phyloP scores from a whole-genome alignment of 805 yeast species.

The Ogataea chonburiensis region DNA sequence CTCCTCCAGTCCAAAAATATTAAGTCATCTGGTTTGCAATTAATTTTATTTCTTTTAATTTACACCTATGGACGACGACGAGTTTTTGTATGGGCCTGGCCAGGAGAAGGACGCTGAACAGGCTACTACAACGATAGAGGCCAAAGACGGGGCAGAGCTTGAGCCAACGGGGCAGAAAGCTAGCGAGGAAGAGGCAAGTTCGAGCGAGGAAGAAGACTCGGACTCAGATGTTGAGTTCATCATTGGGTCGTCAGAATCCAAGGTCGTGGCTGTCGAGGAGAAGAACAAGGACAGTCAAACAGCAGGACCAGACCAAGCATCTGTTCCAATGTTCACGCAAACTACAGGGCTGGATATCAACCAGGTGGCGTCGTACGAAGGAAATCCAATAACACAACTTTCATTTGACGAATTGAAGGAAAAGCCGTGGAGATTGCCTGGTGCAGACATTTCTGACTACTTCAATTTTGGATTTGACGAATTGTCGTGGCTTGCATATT shows the following conservation, averaged over 20 bases:
- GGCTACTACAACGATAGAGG: conserved; percentile 21
- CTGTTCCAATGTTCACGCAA: conserved; percentile 34
- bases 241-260: conserved; percentile 47
- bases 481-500: conserved; percentile 91
- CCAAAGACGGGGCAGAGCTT: conserved; percentile 23
- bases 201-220: conserved; percentile 40
- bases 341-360: conserved; percentile 61
- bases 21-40: neutral
- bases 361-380: conserved; percentile 70
- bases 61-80: conserved; percentile 54
- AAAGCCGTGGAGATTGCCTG: conserved; percentile 98
- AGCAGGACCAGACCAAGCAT: conserved; percentile 27
- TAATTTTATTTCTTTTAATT: conserved; percentile 5
- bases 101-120: conserved; percentile 24
- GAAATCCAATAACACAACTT: conserved; percentile 77
- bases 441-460: conserved; percentile 91
- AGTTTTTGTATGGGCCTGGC: conserved; percentile 61
- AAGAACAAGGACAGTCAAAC: conserved; percentile 18
- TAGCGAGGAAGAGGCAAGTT: conserved; percentile 23
- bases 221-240: conserved; percentile 78
- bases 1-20: too few relatives aligned
- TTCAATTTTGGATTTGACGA: conserved; percentile 97
- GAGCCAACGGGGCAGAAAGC: conserved; percentile 28
- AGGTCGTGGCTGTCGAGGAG: conserved; percentile 17
- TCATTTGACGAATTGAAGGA: conserved; percentile 80